Conservation (phyloP, 1,139 yeast species). For the Casaregolazyma suthepensis region DNA sequence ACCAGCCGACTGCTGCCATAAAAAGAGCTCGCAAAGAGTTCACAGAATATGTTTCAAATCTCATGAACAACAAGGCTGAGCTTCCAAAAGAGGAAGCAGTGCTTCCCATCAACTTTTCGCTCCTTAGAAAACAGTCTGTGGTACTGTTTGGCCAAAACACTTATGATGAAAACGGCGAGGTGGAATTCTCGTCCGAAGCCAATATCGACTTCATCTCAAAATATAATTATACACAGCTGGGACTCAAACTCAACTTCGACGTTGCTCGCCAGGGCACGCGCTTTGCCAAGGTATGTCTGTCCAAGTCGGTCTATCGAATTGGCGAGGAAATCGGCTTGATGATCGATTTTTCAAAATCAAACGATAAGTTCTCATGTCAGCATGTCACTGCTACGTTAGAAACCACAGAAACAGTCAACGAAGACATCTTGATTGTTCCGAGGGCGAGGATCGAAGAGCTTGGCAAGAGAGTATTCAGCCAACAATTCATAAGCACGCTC, state of each 20-base stretch:
- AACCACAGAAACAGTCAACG: constrained; percentile 30
- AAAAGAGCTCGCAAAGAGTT: constrained; percentile 10
- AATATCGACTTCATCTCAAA: constrained; percentile 27
- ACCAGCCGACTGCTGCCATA: constrained; percentile 3
- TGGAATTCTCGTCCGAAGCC: constrained; percentile 16
- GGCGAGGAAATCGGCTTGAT: constrained; percentile 34
- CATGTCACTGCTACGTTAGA: constrained; percentile 36
- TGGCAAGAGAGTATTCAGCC: constrained; percentile 19
- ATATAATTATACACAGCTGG: constrained; percentile 15
- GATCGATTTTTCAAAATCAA: constrained; percentile 23
- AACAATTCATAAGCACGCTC: constrained; percentile 21
- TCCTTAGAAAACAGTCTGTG: constrained; percentile 5
- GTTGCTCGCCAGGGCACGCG: constrained; percentile 29
- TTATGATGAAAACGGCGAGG: background rate
- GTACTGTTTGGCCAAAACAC: background rate
- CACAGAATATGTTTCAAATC: constrained; percentile 8
- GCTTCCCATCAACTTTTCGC: background rate
- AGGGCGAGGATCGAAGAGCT: constrained; percentile 9
- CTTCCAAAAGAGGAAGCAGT: constrained; percentile 3
- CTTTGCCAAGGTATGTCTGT: constrained; percentile 31
- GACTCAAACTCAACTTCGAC: constrained; percentile 24
- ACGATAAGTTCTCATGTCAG: constrained; percentile 27
- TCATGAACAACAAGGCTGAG: constrained; percentile 6
- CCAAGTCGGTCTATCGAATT: constrained; percentile 33
- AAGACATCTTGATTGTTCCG: constrained; percentile 11